Evolutionary conservation across 2,329 filamentous ascomycete genomes (phyloP), one percentile per base, ranked within the genome.

Genomic region (Epichloe uncinata): DNA sequence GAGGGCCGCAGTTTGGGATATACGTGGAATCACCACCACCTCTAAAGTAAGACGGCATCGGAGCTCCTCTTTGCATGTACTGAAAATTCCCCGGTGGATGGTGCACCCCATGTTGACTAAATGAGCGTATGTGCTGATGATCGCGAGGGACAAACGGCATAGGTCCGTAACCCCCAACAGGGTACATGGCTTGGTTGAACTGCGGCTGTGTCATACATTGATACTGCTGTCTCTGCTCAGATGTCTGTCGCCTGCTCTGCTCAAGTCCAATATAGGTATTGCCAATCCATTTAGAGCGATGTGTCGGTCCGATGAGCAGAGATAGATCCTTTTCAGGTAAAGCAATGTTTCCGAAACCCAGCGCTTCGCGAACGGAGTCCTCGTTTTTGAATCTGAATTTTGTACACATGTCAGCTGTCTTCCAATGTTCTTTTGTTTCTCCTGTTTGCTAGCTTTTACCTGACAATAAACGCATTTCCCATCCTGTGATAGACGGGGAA

Each of bases 241-340:
- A 13, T 7, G 38, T 47, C 11, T 53, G 52, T 3, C 52, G 43
- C n/a, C 35, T 43, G 15, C 16, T 43, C 6, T 45, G n/a, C 35
- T 37, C 36, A 18, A 4, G 3, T 34, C 41, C 42, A 43, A 8
- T n/a, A 20, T 50, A 46, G 2, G 40, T 15, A 13, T 34, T 42
- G n/a, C 49, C 48, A 26, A 56, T 50, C 65, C 65, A 67, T 51
- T 65, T 67, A 3, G 63, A 66, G 26, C 62, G 56, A 44, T 60
- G 42, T 5, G 58, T 55, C 3, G 65, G 60, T 4, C 52, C 52
- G 30, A 67, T 59, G 13, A 2, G 41, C 18, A 67, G 33, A 5
- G 55, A 54, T 8, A 67, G 50, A 1, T 53, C 52, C 30, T 56
- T 56, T 38, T 64, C 64, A 4, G 53, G 52, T 40, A 67, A 53